Base-by-base conservation (phyloP, 352 stramenopile genomes). In the Hyaloperonospora arabidopsidis region DNA sequence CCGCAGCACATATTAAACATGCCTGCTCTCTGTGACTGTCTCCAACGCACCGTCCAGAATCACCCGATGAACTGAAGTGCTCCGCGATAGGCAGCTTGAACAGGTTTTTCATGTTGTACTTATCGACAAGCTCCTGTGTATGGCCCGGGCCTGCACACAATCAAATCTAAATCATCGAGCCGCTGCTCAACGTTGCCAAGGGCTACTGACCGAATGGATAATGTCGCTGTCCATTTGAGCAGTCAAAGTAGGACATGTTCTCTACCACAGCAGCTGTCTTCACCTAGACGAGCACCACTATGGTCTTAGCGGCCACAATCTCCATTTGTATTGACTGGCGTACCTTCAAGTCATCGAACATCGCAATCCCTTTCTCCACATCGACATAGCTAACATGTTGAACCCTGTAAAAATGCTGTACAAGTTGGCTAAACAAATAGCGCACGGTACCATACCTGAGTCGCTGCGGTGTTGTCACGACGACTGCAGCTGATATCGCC, bases 201-300 rank as follows among this genome's bases (percentile, higher is more conserved):
- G 45, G 22, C 1, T 29, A 51, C 57, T 38, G 47, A 91, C 85
- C 85, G 45, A 95, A 95, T 12, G 85, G 85, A 29, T 87, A 96
- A 53, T 95, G 86, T 8, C 81, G 79, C 49, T 95, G 70, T 19
- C 79, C 84, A 54, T 91, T 82, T 8, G 73, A 84, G 58, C 88
- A 96, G 54, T 96, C 84, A 53, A 96, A 98, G 57, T 98, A 99
- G 17, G 95, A 89, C 96, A 99, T 99, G 71, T 99, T 99, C 61
- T 99, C 96, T 5, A 99, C 97, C 12, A 99, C 84, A 12, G 95
- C 96, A 5, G 97, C 70, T 7, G 91, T 98, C 49, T 95, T 95
- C 35, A 99, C 93, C 78, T 92, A 45, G 6, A 69, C 6, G n/a
- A 25, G 25, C 13, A 56, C 17, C 39, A 50, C 44, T 45, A 2